Base-by-base conservation (phyloP, 1,284 basidiomycete genomes). In the Ustilago nuda region DNA sequence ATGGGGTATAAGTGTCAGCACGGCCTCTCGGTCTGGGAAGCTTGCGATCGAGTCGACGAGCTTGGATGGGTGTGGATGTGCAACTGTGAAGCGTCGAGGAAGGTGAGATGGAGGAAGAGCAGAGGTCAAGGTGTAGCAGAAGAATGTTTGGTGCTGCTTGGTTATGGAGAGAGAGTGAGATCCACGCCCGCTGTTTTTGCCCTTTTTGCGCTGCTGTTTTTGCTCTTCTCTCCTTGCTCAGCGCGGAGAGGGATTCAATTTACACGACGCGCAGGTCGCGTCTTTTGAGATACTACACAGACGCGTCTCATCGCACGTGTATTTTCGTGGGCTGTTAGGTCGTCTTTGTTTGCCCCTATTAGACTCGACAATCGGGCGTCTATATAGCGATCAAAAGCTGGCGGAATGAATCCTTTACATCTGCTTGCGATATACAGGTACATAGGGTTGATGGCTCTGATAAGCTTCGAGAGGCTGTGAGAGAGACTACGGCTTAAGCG, bases 401-500 rank as follows among this genome's bases (percentile, higher is more conserved):
- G 3, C 23, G 23, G 23, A 27, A 27, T 27, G 23, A 27, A 27
- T 27, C 23, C 0, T 27, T 27, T 27, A 27, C 23, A 27, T 27
- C 23, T 27, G 23, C 2, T 27, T 27, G 36, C 36, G 4, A 37
- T 37, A 9, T 13, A 37, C 8, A 8, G 8, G 36, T 37, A 37
- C 13, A 9, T 9, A 37, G 13, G 5, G 13, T 37, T 37, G 9
- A 37, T 37, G 36, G 13, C 4, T 36, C 11, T 30, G 33, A 36
- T 15, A 13, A 8, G 15, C 15, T n/a, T 3, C 23, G 8, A 32
- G 11, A 15, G 17, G 2, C 33, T 11, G 23, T 27, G 23, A 27
- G 23, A 33, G 23, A 3, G 7, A 15, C 43, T 32, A 72, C 3
- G 58, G 59, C 65, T 73, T 77, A 30, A 83, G 66, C 30, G 81